Conservation (phyloP, 139 green algal species). For the Micractinium conductrix region DNA sequence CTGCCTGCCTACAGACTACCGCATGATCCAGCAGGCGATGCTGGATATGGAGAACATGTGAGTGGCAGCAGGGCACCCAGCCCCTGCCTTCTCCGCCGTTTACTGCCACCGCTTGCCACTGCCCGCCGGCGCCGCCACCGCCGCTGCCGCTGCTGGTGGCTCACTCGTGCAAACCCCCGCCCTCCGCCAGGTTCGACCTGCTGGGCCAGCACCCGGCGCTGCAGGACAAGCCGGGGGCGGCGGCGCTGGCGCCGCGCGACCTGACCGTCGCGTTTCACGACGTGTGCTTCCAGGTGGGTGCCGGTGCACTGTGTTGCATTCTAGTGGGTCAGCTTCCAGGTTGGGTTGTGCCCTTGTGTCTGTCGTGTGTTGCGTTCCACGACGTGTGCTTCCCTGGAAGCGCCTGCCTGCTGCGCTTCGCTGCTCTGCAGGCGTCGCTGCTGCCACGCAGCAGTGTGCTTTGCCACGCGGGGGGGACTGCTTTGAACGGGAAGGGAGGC, state of each 20-base stretch:
- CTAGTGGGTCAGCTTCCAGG: no score
- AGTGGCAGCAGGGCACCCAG: not conserved
- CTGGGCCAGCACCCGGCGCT: conserved; percentile 47
- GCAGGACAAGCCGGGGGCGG: conserved; percentile 66
- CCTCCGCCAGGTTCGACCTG: conserved; percentile 57
- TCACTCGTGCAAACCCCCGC: no score
- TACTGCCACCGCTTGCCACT: not conserved
- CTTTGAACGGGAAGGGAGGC: no score
- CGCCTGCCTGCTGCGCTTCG: no score
- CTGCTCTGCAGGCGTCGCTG: no score
- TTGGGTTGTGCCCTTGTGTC: no score
- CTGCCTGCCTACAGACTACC: conserved; percentile 10
- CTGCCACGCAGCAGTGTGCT: no score
- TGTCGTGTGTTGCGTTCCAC: no score
- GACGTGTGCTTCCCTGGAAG: no score
- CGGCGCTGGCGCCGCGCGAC: conserved; percentile 47
- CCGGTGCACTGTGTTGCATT: not conserved
- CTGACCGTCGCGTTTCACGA: conserved; percentile 59
- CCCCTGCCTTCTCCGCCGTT: not conserved
- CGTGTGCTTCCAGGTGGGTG: conserved; percentile 67
- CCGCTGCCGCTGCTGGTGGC: no score
- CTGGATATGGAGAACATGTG: conserved; percentile 87
- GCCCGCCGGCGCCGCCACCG: not conserved
- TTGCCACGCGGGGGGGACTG: no score
- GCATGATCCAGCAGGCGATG: conserved; percentile 70